A percentile compares a stretch with the other conserved stretches of the same genome.
phyloP scores from a whole-genome alignment of 441 rosid species.

The Lagerstroemia fauriei region DNA sequence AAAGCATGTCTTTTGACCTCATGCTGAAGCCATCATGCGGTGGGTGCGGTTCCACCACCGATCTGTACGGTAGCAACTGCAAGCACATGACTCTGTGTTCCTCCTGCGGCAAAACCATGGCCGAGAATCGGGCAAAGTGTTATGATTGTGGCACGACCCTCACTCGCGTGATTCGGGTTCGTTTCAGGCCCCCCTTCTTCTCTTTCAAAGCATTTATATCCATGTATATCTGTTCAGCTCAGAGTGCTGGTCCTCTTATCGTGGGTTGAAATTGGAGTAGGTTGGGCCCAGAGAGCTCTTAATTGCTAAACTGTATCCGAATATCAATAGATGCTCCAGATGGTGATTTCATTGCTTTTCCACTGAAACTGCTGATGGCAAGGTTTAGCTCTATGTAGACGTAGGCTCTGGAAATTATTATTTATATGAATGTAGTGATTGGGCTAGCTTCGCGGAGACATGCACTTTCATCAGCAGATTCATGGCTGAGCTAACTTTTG shows the following conservation, averaged over 20 bases:
- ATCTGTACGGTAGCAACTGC: conserved; percentile 29
- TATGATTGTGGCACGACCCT: conserved; percentile 67
- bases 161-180: conserved; percentile 78
- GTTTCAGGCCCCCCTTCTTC: conserved; percentile 9
- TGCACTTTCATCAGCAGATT: not conserved
- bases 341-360: not conserved
- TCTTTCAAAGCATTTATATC: not conserved
- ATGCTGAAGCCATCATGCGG: conserved; percentile 32
- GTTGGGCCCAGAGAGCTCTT: not conserved
- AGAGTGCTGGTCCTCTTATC: not conserved
- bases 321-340: not conserved
- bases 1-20: conserved; percentile 22
- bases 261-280: not conserved
- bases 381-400: not conserved
- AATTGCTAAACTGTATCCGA: not conserved
- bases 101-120: conserved; percentile 29
- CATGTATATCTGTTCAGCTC: not conserved
- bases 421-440: not conserved
- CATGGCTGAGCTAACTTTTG: not conserved
- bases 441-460: not conserved
- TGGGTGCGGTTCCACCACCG: conserved; percentile 23
- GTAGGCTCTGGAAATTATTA: not conserved
- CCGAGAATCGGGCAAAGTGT: conserved; percentile 46
- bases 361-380: not conserved
- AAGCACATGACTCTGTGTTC: conserved; percentile 31